Percentiles rank a stretch among this genome's conserved stretches.
These are phyloP conservation scores for Manihot esculenta DNA, from an alignment of 441 rosid species.

Conservation along the genomic window DNA sequence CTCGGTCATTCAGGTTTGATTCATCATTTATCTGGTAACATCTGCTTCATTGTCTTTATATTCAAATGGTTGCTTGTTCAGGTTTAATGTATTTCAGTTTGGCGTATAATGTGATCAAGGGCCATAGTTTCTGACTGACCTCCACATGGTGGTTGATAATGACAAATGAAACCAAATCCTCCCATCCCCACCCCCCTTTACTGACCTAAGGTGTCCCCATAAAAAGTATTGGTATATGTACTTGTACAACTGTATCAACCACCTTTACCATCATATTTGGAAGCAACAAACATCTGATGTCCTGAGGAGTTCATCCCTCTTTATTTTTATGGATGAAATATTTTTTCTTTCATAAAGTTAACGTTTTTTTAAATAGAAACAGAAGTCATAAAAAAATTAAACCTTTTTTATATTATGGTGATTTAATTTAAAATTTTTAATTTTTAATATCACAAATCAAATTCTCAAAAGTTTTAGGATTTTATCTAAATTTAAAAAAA, in stretches of 20 bases:
- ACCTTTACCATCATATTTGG: not conserved
- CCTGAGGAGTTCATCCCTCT: not conserved
- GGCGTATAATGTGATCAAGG: not conserved
- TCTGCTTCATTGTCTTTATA: conserved; percentile 3
- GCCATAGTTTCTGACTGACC: not conserved
- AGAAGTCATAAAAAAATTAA: no score
- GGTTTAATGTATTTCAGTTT: not conserved
- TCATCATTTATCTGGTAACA: not conserved
- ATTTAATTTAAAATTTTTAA: no score
- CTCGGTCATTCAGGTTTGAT: conserved; percentile 44
- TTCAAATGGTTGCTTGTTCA: not conserved
- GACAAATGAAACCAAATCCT: not conserved
- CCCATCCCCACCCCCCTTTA: not conserved
- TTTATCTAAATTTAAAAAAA: no score
- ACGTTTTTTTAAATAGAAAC: no score
- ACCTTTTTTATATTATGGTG: no score
- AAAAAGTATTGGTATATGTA: no score
- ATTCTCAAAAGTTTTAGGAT: no score
- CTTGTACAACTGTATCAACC: not conserved
- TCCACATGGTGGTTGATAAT: conserved; percentile 6
- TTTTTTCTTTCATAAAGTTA: no score
- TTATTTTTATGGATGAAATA: no score
- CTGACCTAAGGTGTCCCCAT: not conserved
- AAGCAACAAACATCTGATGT: not conserved
- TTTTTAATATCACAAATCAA: no score